Evolutionary conservation across 306 rosid genomes (phyloP), one percentile per base, ranked within the genome.

Genomic region (Sicyos edulis): DNA sequence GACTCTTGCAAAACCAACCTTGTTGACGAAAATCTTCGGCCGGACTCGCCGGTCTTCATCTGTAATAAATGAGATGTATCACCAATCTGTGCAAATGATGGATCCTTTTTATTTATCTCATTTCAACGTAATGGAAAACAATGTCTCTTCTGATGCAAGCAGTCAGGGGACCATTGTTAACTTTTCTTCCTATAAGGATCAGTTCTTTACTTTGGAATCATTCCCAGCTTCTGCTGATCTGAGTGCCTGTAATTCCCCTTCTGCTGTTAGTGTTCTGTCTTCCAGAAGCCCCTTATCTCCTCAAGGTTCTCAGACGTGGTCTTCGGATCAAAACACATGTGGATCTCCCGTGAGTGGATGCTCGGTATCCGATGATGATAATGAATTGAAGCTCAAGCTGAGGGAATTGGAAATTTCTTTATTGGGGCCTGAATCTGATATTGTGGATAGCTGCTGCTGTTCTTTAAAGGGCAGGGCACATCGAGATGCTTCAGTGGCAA

Each of bases 191-290:
- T n/a, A n/a, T 78, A 85, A 77, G 78, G 85, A 78, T 19, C 80
- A 83, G 71, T 86, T 26, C 83, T 85, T 70, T 42, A 95, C 99
- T 68, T 89, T 95, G 47, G 97, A 95, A 45, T 95, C 99, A 14
- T 80, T 84, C 69, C 78, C 89, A 2, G 78, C 81, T 45, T 50
- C 74, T 53, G 65, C 64, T 72, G 85, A 56, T 57, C 47, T 77
- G 52, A 45, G 62, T 70, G 71, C 54, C 76, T 85, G 83, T 62
- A 88, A 89, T 73, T 91, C 97, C 51, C 87, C 97, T 79, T 90
- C 98, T 40, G 78, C 76, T 75, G 86, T 78, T 21, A 91, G 99
- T 76, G 87, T 79, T 71, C 80, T 89, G 83, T 93, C 96, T 24
- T 87, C 77, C 45, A 76, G 84, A 72, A 85, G 89, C 71, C 82